Conservation (phyloP, 371 early-diverging fungal genomes). For the Mortierella sp. region DNA sequence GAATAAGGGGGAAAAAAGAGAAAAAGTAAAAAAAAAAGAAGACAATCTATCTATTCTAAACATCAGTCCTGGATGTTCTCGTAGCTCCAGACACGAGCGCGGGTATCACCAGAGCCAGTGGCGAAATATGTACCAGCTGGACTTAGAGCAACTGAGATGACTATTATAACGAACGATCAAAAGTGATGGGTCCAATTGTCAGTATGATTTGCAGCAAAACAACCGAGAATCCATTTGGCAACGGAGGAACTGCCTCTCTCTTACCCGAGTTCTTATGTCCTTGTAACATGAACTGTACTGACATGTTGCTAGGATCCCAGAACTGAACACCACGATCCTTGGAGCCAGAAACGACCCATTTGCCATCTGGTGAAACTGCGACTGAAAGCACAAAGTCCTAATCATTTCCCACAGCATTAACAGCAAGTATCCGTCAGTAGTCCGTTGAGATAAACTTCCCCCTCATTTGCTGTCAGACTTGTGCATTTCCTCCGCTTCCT, state of each 20-base stretch:
- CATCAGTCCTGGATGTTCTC: slow-evolving; percentile 22
- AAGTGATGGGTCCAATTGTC: neutral
- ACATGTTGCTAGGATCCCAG: slow-evolving; percentile 89
- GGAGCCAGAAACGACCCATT: slow-evolving; percentile 94
- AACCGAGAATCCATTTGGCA: neutral
- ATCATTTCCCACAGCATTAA: neutral
- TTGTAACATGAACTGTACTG: slow-evolving; percentile 92
- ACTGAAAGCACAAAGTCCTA: slow-evolving; percentile 97
- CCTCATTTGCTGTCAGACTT: no score
- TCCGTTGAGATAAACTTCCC: no score
- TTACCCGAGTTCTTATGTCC: slow-evolving; percentile 97
- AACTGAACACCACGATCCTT: slow-evolving; percentile 96
- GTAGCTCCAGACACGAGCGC: slow-evolving; percentile 93
- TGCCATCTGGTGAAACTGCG: slow-evolving; percentile 91
- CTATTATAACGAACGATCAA: slow-evolving; percentile 49
- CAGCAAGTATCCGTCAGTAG: no score
- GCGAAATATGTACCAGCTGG: slow-evolving; percentile 89
- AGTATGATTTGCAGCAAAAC: neutral
- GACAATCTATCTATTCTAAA: neutral
- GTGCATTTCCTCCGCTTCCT: no score
- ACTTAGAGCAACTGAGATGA: slow-evolving; percentile 93
- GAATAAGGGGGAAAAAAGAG: slow-evolving; percentile 4
- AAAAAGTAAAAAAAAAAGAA: neutral
- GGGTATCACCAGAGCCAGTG: slow-evolving; percentile 95
- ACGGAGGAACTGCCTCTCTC: neutral